Conservation (phyloP, 768 basidiomycete species). For the Porpolomopsis calyptriformis region DNA sequence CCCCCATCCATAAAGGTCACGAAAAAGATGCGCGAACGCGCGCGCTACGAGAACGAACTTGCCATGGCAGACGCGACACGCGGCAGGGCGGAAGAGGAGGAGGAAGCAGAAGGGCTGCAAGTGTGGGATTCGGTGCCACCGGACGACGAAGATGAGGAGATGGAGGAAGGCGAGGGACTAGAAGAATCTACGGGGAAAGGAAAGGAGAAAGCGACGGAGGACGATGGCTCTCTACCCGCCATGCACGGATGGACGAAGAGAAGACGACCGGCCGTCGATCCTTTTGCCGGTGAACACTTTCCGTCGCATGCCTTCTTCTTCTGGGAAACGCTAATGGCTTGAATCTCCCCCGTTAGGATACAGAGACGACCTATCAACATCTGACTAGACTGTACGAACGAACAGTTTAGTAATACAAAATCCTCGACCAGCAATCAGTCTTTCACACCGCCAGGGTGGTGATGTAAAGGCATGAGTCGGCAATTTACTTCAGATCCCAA, state of each 20-base stretch:
- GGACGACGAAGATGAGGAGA: constrained; percentile 8
- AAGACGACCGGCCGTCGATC: constrained; percentile 46
- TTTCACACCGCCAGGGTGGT: no score
- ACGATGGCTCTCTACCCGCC: constrained; percentile 6
- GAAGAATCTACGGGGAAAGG: constrained; percentile 17
- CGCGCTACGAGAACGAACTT: constrained; percentile 49
- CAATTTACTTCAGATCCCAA: no score
- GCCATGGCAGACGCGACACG: constrained; percentile 40
- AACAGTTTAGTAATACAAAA: not conserved
- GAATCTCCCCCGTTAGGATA: not conserved
- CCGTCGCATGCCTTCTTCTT: no score
- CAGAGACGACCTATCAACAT: not conserved
- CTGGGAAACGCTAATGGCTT: no score
- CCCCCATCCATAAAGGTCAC: constrained; percentile 43
- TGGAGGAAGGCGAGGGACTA: not conserved
- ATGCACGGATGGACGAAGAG: constrained; percentile 27
- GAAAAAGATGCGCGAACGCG: constrained; percentile 62
- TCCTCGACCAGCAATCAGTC: not conserved
- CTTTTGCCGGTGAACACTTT: constrained; percentile 70
- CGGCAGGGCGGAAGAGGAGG: no score
- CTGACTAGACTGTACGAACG: not conserved
- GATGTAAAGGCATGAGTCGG: no score
- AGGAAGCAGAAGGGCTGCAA: constrained; percentile 31
- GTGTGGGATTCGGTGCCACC: constrained; percentile 27
- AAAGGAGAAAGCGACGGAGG: constrained; percentile 27